Conservation (phyloP, 2,329 filamentous ascomycete genomes). For the Gliomastix tumulicola region DNA sequence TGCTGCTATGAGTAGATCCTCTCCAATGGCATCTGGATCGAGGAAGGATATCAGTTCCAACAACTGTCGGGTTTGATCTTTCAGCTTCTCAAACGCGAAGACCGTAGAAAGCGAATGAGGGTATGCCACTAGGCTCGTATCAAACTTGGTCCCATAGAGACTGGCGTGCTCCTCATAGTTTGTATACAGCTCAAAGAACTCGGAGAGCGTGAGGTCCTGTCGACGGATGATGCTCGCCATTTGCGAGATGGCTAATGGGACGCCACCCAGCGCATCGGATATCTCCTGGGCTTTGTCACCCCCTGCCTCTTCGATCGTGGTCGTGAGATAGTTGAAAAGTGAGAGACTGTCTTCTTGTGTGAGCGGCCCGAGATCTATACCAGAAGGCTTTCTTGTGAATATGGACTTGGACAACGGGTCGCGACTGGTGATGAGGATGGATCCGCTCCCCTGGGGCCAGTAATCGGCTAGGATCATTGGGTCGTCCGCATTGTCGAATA, state of each 20-base stretch:
- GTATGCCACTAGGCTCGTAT: slow-evolving; percentile 1
- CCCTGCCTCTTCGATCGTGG: neutral
- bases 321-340: slow-evolving; percentile 1
- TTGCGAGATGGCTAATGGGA: slow-evolving; percentile 5
- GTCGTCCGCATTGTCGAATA: slow-evolving; percentile 6
- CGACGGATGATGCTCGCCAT: slow-evolving; percentile 5
- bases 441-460: slow-evolving; percentile 4
- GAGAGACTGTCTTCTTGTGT: slow-evolving; percentile 1
- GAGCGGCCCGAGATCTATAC: slow-evolving; percentile 1
- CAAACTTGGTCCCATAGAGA: slow-evolving; percentile 3
- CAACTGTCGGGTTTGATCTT: slow-evolving; percentile 1
- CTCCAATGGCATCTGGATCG: slow-evolving; percentile 4
- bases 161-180: slow-evolving; percentile 2
- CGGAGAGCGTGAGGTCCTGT: slow-evolving; percentile 3
- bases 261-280: slow-evolving; percentile 2
- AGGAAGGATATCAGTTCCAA: slow-evolving; percentile 4
- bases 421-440: slow-evolving; percentile 4
- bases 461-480: slow-evolving; percentile 4
- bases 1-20: slow-evolving; percentile 2
- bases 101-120: slow-evolving; percentile 1
- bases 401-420: slow-evolving; percentile 2
- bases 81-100: slow-evolving; percentile 4
- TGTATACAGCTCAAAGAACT: slow-evolving; percentile 3
- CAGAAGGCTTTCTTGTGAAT: slow-evolving; percentile 2
- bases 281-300: neutral